A percentile compares a stretch with the other conserved stretches of the same genome.
phyloP scores from a whole-genome alignment of 2,329 filamentous ascomycete genomes.

The Pezizomycotina sp. region DNA sequence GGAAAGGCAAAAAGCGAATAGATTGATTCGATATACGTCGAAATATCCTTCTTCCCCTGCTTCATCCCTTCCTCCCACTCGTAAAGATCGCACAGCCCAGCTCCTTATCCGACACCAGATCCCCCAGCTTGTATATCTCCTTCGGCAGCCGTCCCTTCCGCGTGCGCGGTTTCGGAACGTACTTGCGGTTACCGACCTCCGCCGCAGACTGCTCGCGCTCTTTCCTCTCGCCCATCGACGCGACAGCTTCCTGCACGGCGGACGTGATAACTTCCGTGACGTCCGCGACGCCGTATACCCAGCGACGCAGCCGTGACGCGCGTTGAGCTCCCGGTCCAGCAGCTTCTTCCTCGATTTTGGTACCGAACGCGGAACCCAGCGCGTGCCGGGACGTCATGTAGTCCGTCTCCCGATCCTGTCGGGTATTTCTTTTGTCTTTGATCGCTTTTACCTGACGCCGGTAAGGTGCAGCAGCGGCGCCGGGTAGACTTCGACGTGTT shows the following conservation, averaged over 20 bases:
- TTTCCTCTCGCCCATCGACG: conserved; percentile 14
- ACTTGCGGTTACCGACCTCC: conserved; percentile 19
- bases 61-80: conserved; percentile 11
- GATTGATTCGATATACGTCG: conserved; percentile 8
- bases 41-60: conserved; percentile 8
- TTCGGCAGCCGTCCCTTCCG: conserved; percentile 11
- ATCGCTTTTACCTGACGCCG: conserved; percentile 36
- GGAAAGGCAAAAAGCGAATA: not conserved
- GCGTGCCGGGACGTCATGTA: conserved; percentile 36
- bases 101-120: conserved; percentile 15
- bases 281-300: conserved; percentile 5
- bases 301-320: conserved; percentile 10
- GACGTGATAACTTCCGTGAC: conserved; percentile 14
- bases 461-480: conserved; percentile 49
- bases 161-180: conserved; percentile 14
- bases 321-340: conserved; percentile 32
- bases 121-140: conserved; percentile 14
- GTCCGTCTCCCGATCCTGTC: not conserved
- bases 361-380: conserved; percentile 65
- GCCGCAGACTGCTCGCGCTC: conserved; percentile 8
- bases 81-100: conserved; percentile 8
- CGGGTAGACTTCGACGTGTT: conserved; percentile 44
- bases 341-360: conserved; percentile 72
- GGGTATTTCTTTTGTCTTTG: conserved; percentile 25
- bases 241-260: conserved; percentile 10